phyloP scores from a whole-genome alignment of 2,329 filamentous ascomycete genomes.

The Fusarium sp. region DNA sequence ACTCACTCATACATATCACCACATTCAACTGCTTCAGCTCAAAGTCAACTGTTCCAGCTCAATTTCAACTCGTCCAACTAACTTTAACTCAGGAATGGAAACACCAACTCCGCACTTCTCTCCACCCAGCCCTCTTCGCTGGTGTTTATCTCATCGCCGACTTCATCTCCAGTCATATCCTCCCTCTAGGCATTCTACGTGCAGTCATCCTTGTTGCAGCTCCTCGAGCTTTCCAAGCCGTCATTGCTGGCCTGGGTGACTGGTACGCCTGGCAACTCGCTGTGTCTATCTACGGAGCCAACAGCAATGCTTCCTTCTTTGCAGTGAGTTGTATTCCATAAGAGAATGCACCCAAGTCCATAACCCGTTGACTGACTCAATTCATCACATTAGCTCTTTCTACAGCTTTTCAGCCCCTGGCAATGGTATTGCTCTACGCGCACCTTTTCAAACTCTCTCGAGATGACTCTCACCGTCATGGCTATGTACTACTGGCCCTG shows the following conservation, averaged over 20 bases:
- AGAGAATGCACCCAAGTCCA: not conserved
- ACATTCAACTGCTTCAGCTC: not conserved
- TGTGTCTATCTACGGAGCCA: slow-evolving; percentile 75
- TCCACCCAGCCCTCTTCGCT: slow-evolving; percentile 91
- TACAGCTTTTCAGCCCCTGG: slow-evolving; percentile 71
- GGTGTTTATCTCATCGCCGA: slow-evolving; percentile 75
- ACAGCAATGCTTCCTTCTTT: slow-evolving; percentile 73
- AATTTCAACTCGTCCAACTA: slow-evolving; percentile 26
- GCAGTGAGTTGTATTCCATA: slow-evolving; percentile 66
- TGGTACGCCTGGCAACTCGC: slow-evolving; percentile 90
- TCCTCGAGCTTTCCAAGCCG: slow-evolving; percentile 81
- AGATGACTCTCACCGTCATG: slow-evolving; percentile 85
- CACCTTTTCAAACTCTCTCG: slow-evolving; percentile 93
- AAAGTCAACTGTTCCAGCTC: not conserved
- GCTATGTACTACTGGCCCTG: slow-evolving; percentile 91
- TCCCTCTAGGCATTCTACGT: slow-evolving; percentile 67
- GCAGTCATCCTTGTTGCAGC: slow-evolving; percentile 77
- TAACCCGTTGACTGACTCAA: not conserved
- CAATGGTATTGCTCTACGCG: slow-evolving; percentile 96
- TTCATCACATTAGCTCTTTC: slow-evolving; percentile 49
- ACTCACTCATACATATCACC: not conserved
- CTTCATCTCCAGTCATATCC: slow-evolving; percentile 62
- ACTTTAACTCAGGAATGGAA: slow-evolving; percentile 83
- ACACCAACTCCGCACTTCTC: slow-evolving; percentile 85
- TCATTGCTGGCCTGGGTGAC: slow-evolving; percentile 82